Base-by-base conservation (phyloP, 2,329 filamentous ascomycete species). In the Neocatenulostroma microsporum region DNA sequence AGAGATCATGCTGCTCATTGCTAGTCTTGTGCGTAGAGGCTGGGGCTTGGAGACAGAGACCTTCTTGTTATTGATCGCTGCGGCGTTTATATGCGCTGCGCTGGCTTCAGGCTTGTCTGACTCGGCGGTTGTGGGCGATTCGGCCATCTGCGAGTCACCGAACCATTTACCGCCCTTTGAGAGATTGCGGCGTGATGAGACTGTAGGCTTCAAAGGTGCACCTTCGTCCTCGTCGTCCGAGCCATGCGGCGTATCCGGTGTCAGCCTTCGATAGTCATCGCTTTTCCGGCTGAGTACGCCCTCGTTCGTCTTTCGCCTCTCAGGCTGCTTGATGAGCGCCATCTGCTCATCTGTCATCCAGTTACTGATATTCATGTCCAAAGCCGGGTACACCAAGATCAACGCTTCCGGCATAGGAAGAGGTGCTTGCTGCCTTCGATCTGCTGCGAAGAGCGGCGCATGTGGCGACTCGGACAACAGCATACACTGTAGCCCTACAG, bases 271-370 rank as follows among this genome's bases (percentile, higher is more conserved):
- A 59, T 94, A 96, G 55, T 95, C 84, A 64, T 85, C 83, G 45
- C 79, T 87, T 66, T 98, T 96, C 40, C 84, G 75, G 23, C 81
- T 74, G 9, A 95, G 68, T 37, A 96, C 82, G 18, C 77, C 74
- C 39, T 74, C 73, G 54, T 95, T 94, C 1, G 80, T 86, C 49
- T 80, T 80, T 17, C 86, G 75, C 56, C 80, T 79, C 40, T 78
- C 75, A 9, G 86, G 78, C 45, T 94, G 88, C 47, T 86, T 80
- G 45, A 98, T 94, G 42, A 98, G 66, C 0, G 85, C 78, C 85
- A 96, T 94, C 58, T 98, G 88, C 60, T 96, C 89, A 51, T 96
- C 89, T 1, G 85, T 88, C 88, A 98, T 96, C 91, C 91, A 98
- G 60, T 88, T 95, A 24, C 86, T 86, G 47, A 96, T 96, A 54